Conservation (phyloP, 768 basidiomycete species). For the Naematelia aurantialba region DNA sequence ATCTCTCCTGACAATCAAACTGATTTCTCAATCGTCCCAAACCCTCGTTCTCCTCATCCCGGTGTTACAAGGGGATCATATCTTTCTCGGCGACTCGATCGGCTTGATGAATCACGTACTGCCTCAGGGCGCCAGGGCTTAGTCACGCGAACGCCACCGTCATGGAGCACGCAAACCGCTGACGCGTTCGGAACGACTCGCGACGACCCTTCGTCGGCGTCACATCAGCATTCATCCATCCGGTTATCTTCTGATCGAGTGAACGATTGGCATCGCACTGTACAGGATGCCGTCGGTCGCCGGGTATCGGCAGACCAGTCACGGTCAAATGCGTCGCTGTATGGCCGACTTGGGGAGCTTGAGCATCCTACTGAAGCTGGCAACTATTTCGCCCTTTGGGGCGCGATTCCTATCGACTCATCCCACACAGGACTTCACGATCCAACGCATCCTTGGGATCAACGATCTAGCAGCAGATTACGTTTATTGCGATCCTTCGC, state of each 20-base stretch:
- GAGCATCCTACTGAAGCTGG: background rate
- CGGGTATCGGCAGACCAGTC: constrained; percentile 1
- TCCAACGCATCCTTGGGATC: background rate
- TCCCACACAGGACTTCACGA: background rate
- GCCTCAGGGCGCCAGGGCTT: background rate
- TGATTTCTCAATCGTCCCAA: background rate
- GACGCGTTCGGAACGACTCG: background rate
- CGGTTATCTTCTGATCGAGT: background rate
- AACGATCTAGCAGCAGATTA: background rate
- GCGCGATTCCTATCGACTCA: constrained; percentile 3
- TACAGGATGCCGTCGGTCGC: constrained; percentile 10
- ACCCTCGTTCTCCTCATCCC: background rate
- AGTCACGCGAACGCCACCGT: background rate
- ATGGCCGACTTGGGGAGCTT: background rate
- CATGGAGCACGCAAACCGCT: background rate
- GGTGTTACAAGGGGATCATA: background rate
- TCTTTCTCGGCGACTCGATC: background rate
- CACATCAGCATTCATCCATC: background rate
- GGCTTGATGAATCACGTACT: constrained; percentile 2
- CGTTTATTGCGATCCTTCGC: background rate
- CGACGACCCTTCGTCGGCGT: background rate
- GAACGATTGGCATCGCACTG: constrained; percentile 8
- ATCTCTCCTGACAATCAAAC: background rate
- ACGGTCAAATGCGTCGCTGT: background rate
- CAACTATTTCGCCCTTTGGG: constrained; percentile 1